Percentiles rank a stretch among this genome's conserved stretches.
phyloP scores from a whole-genome alignment of 805 yeast species.

The Spathaspora girioi region DNA sequence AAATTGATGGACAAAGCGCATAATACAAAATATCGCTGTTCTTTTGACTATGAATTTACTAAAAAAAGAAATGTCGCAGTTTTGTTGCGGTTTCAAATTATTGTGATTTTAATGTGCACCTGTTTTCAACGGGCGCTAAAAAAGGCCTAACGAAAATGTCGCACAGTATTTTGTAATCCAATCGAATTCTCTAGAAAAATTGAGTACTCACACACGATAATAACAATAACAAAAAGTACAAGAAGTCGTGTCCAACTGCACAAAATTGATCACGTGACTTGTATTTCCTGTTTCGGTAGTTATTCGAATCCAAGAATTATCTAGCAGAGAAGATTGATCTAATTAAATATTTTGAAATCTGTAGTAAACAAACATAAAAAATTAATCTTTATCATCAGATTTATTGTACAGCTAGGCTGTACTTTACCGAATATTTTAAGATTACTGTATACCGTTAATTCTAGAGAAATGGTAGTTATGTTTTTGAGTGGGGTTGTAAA shows the following conservation, averaged over 20 bases:
- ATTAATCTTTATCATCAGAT: no score
- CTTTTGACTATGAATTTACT: background rate
- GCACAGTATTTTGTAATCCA: background rate
- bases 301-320: no score
- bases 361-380: no score
- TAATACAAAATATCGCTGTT: background rate
- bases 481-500: no score
- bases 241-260: background rate
- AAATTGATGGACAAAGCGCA: background rate
- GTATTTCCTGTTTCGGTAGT: background rate
- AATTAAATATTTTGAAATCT: no score
- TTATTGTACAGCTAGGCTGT: no score
- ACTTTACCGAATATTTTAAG: no score
- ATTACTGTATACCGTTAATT: no score
- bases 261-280: background rate
- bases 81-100: no score
- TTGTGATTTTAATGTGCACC: background rate
- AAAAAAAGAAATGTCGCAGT: background rate
- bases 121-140: background rate
- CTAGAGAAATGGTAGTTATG: no score
- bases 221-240: background rate
- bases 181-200: background rate
- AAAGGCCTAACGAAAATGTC: background rate
- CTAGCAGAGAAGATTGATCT: no score
- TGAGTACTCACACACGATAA: background rate